Percentiles rank a stretch among this genome's conserved stretches.
Evolutionary conservation across 2,329 filamentous ascomycete genomes (phyloP).

Genomic region (Lecanicillium sp.): DNA sequence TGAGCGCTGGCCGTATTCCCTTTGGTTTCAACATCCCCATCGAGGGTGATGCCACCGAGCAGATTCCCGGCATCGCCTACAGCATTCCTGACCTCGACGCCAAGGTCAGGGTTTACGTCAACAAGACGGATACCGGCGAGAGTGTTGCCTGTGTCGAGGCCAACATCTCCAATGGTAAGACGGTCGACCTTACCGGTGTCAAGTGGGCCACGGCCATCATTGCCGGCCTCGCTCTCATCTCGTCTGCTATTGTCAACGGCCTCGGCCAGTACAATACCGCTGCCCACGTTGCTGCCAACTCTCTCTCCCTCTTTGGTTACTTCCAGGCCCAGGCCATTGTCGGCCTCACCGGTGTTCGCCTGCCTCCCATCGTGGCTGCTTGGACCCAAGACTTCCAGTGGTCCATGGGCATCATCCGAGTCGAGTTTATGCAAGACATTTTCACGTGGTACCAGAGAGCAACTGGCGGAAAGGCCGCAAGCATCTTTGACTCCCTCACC

Average conservation of each 20-base stretch:
- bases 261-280: conserved; percentile 90
- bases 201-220: conserved; percentile 87
- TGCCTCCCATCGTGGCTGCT: conserved; percentile 80
- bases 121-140: conserved; percentile 50
- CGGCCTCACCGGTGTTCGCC: conserved; percentile 70
- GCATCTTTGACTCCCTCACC: conserved; percentile 66
- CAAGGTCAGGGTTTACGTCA: conserved; percentile 73
- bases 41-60: conserved; percentile 43
- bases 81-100: conserved; percentile 87
- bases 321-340: conserved; percentile 93
- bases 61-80: conserved; percentile 79
- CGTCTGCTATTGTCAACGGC: conserved; percentile 83
- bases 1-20: conserved; percentile 76
- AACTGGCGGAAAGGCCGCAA: conserved; percentile 78
- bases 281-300: conserved; percentile 88
- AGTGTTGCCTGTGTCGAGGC: conserved; percentile 83
- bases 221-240: conserved; percentile 72
- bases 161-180: conserved; percentile 81
- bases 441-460: conserved; percentile 94
- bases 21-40: conserved; percentile 63
- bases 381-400: conserved; percentile 99
- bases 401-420: conserved; percentile 90
- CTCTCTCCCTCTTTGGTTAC: conserved; percentile 84
- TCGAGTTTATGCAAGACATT: conserved; percentile 77
- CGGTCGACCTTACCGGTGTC: conserved; percentile 79